phyloP scores from a whole-genome alignment of 1,284 basidiomycete species.

The Rhodotorula sp. region DNA sequence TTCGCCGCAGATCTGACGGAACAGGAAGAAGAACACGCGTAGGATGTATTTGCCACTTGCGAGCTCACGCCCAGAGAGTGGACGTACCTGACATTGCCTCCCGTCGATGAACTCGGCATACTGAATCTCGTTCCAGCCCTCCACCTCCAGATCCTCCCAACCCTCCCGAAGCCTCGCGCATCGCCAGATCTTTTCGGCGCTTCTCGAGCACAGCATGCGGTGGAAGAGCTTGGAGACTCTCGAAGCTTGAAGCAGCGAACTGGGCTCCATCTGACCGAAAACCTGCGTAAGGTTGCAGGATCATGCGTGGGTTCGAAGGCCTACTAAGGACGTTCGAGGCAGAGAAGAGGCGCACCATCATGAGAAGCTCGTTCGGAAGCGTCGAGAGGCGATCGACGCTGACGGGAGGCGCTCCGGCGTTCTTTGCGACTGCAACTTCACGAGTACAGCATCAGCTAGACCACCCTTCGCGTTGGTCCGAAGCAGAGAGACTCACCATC shows the following conservation, averaged over 20 bases:
- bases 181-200: not conserved
- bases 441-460: too few species aligned
- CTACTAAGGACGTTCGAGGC: accelerated
- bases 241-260: conserved; percentile 3
- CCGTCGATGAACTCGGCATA: not conserved
- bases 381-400: not conserved
- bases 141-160: not conserved
- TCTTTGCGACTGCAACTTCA: too few species aligned
- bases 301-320: too few species aligned
- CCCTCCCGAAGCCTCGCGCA: not conserved
- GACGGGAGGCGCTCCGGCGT: too few species aligned
- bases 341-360: not conserved
- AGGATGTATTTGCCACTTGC: not conserved
- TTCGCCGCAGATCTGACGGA: not conserved
- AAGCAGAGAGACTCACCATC: too few species aligned
- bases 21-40: not conserved
- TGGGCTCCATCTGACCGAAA: not conserved
- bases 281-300: not conserved
- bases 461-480: too few species aligned
- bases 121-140: not conserved
- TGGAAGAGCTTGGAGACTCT: not conserved
- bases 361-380: not conserved
- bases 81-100: not conserved
- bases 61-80: not conserved
- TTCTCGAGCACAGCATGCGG: not conserved